Conservation (phyloP, 2,329 filamentous ascomycete genomes). For the Purpureocillium takamizusanense region DNA sequence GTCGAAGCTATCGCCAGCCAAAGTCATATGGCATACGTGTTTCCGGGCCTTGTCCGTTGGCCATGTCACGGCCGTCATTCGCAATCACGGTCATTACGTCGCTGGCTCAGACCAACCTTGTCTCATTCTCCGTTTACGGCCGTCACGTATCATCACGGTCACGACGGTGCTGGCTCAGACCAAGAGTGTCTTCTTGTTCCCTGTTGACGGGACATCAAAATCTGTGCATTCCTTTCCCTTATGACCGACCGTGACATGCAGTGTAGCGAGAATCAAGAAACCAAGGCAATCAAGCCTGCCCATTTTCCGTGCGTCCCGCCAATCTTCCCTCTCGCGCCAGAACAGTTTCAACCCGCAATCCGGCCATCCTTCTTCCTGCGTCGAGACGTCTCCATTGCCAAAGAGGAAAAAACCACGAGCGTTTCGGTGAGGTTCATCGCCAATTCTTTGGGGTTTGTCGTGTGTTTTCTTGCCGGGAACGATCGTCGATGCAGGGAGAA, state of each 20-base stretch:
- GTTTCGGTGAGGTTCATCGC: too few relatives aligned
- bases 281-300: slow-evolving; percentile 20
- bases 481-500: slow-evolving; percentile 13
- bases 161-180: too few relatives aligned
- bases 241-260: slow-evolving; percentile 38
- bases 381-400: not conserved
- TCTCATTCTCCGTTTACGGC: too few relatives aligned
- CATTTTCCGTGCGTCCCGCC: slow-evolving; percentile 16
- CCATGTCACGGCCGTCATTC: too few relatives aligned
- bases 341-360: not conserved
- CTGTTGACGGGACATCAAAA: slow-evolving; percentile 19
- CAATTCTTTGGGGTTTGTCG: not conserved
- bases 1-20: too few relatives aligned
- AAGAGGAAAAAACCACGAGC: not conserved
- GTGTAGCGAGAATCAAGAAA: slow-evolving; percentile 28
- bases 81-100: too few relatives aligned
- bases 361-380: slow-evolving; percentile 1
- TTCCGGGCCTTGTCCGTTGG: too few relatives aligned
- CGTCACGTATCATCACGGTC: too few relatives aligned
- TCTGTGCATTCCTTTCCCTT: slow-evolving; percentile 35
- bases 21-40: too few relatives aligned
- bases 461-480: slow-evolving; percentile 13
- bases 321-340: slow-evolving; percentile 1
- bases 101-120: too few relatives aligned
- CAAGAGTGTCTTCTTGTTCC: slow-evolving; percentile 2